Evolutionary conservation across 1,284 basidiomycete genomes (phyloP).

Genomic region (Phaffia rhodozyma): DNA sequence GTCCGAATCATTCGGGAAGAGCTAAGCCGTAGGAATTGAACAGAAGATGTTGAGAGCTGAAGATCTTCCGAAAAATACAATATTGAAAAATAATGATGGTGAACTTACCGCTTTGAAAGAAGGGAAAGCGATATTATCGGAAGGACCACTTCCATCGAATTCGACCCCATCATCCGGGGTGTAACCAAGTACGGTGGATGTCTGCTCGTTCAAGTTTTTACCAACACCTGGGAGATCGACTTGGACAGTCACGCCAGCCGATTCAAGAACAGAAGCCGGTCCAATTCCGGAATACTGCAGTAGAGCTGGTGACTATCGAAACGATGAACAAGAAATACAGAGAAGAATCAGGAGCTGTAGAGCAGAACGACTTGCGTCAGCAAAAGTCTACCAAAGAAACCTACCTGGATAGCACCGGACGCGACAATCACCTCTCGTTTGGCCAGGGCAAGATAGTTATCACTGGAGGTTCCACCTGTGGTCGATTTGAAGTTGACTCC

Average conservation of each 20-base stretch:
- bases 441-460: conserved; percentile 22
- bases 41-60: too few species aligned
- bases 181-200: conserved; percentile 23
- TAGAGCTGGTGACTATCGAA: conserved; percentile 33
- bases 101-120: not conserved
- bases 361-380: not conserved
- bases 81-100: too few species aligned
- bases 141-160: not conserved
- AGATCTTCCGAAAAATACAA: too few species aligned
- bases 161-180: not conserved
- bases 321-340: not conserved
- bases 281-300: conserved; percentile 39
- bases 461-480: conserved; percentile 14
- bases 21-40: not conserved
- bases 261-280: conserved; percentile 26
- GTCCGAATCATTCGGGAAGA: conserved; percentile 4
- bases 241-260: conserved; percentile 27
- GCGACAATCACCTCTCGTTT: conserved; percentile 36
- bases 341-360: not conserved
- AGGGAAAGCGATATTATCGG: conserved; percentile 9
- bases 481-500: conserved; percentile 22
- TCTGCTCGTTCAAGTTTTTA: conserved; percentile 36
- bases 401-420: conserved; percentile 32
- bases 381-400: too few species aligned
- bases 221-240: conserved; percentile 29